Conservation (phyloP, 306 rosid genomes). For the Psophocarpus tetragonolobus region DNA sequence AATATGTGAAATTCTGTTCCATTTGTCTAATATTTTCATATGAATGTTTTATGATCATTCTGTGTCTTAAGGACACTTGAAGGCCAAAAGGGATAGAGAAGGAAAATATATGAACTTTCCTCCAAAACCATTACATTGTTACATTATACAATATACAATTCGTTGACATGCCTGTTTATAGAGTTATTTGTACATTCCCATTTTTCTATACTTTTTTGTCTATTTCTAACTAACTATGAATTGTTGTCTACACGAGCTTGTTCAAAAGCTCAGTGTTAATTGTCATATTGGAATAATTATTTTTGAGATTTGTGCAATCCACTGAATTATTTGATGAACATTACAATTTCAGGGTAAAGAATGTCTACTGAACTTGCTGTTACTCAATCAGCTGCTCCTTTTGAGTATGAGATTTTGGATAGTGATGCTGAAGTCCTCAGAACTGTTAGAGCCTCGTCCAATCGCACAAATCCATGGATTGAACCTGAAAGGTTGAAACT, state of each 20-base stretch:
- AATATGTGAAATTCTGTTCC: background rate
- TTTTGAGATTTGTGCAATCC: background rate
- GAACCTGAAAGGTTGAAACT: slow-evolving; percentile 83
- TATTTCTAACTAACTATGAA: background rate
- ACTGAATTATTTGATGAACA: slow-evolving; percentile 21
- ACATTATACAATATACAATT: background rate
- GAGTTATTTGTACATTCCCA: background rate
- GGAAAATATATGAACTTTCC: background rate
- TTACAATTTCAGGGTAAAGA: slow-evolving; percentile 46
- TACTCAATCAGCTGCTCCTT: slow-evolving; percentile 49
- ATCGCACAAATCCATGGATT: slow-evolving; percentile 60
- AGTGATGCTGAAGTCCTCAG: slow-evolving; percentile 51
- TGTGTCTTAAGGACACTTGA: background rate
- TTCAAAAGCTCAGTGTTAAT: background rate
- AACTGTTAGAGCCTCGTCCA: slow-evolving; percentile 52
- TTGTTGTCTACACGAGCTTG: background rate
- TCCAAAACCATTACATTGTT: background rate
- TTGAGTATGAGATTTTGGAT: slow-evolving; percentile 74
- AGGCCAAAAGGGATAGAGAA: background rate
- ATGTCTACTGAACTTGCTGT: slow-evolving; percentile 64
- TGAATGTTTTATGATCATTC: background rate
- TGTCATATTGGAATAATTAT: background rate
- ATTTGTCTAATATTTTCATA: background rate
- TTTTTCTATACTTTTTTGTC: background rate
- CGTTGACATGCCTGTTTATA: background rate